Evolutionary conservation across 768 basidiomycete species (phyloP), one percentile per base, ranked within the genome.

Genomic region (Naganishia friedmannii): DNA sequence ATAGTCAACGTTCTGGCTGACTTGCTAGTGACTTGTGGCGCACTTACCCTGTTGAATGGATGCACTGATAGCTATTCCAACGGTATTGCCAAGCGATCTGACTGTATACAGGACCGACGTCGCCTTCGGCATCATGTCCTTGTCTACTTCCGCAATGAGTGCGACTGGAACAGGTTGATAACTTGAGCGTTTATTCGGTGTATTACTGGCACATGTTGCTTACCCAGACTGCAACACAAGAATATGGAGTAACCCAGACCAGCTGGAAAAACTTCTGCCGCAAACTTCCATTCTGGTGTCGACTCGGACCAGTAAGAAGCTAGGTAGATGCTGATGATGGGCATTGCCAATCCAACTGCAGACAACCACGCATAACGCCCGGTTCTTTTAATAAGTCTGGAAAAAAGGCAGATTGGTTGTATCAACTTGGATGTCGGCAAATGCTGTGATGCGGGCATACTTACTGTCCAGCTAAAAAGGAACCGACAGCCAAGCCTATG

Each of bases 91-190:
- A 15, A 81, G 75, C 17, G 74, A 73, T n/a, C 80, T 74, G n/a
- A 73, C 69, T 26, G 76, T 79, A 70, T 78, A 81, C 12, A 79
- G 72, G 8, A 79, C 51, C 2, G 80, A 79, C 0, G 80, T 81
- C 6, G 80, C 80, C 69, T 77, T 77, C 21, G 80, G 78, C 79
- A 81, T 81, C 42, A 69, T 73, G 55, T 73, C 76, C 39, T 74
- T 75, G 66, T 79, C 77, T 12, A 78, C 75, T 26, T 74, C 66
- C 2, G 77, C 74, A 29, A 81, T 76, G 17, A 81, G 67, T 3
- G 77, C 78, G 45, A 81, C 80, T 77, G 45, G 1, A 46, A 10
- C 48, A 28, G 45, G 3, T 1, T 21, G n/a, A 65, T 3, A 15
- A 48, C 23, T 19, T 53, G 7, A 46, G 63, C 31, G 57, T 21